Conservation (phyloP, 495 filamentous ascomycete species). For the Aspergillus sparsus region DNA sequence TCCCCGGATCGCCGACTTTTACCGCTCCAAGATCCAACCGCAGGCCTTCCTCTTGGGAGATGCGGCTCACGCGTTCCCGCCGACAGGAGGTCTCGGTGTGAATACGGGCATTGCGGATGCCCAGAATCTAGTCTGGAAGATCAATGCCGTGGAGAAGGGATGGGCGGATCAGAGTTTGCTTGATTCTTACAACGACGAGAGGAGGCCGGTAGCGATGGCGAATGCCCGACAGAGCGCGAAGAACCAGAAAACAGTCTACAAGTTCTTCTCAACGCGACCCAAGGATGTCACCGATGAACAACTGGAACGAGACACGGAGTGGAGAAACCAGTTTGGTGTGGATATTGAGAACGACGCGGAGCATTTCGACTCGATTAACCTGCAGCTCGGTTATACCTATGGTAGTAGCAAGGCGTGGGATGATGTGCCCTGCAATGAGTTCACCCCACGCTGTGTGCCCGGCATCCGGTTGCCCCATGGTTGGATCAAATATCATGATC, state of each 20-base stretch:
- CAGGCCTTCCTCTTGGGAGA: neutral
- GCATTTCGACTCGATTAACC: slow-evolving; percentile 1
- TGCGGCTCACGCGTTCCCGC: slow-evolving; percentile 2
- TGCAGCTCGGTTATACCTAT: slow-evolving; percentile 1
- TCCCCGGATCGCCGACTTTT: neutral
- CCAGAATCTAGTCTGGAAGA: slow-evolving; percentile 1
- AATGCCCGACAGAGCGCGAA: slow-evolving; percentile 7
- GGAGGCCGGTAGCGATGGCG: neutral
- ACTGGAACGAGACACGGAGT: neutral
- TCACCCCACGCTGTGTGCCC: neutral
- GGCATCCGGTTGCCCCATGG: neutral
- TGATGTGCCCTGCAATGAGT: neutral
- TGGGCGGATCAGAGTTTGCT: neutral
- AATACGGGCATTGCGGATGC: slow-evolving; percentile 2
- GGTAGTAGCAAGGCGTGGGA: neutral
- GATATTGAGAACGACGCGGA: neutral
- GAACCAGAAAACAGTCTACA: neutral
- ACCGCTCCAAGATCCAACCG: neutral
- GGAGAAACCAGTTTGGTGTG: neutral
- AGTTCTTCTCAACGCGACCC: neutral
- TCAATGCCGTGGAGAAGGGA: slow-evolving; percentile 5
- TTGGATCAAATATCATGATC: neutral
- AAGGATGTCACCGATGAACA: neutral
- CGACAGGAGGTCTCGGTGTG: slow-evolving; percentile 2
- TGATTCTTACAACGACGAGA: neutral